Evolutionary conservation across 768 basidiomycete genomes (phyloP).

Genomic region (Boletus coccyginus): DNA sequence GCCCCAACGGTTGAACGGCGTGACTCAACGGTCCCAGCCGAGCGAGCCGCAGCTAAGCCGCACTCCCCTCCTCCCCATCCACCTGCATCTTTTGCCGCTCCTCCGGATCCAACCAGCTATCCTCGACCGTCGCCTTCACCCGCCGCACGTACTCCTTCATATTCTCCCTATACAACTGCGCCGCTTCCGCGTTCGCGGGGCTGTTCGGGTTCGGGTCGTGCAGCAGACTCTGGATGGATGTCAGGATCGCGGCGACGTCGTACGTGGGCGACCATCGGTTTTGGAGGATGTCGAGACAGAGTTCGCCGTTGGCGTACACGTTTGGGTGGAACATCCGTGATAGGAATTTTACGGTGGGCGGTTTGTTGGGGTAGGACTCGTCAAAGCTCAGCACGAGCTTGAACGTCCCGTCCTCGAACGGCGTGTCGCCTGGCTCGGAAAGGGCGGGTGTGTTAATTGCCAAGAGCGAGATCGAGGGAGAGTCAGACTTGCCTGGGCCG

Average conservation of each 20-base stretch:
- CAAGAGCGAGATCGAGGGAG: neutral
- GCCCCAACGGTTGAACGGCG: no score
- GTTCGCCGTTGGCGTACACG: constrained; percentile 97
- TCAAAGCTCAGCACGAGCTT: constrained; percentile 94
- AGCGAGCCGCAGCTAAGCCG: neutral
- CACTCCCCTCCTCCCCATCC: constrained; percentile 22
- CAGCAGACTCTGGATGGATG: constrained; percentile 90
- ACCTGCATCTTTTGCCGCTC: constrained; percentile 62
- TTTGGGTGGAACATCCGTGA: constrained; percentile 99
- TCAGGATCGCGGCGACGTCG: constrained; percentile 97
- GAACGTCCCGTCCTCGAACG: constrained; percentile 99
- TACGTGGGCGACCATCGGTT: constrained; percentile 99
- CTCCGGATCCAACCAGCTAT: constrained; percentile 85
- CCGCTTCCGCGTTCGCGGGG: constrained; percentile 98
- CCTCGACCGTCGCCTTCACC: constrained; percentile 91
- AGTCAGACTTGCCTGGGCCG: constrained; percentile 76
- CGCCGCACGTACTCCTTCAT: constrained; percentile 97
- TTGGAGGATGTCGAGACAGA: constrained; percentile 97
- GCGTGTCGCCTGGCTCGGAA: constrained; percentile 75
- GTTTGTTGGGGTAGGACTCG: constrained; percentile 98
- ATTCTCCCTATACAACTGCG: constrained; percentile 93
- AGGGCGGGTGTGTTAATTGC: neutral
- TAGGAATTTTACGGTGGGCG: constrained; percentile 95
- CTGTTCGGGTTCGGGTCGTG: constrained; percentile 99
- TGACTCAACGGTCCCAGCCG: neutral